Percentiles rank a stretch among this genome's conserved stretches.
Conservation (phyloP, 163 green algal genomes). For the Volvox carteri region DNA sequence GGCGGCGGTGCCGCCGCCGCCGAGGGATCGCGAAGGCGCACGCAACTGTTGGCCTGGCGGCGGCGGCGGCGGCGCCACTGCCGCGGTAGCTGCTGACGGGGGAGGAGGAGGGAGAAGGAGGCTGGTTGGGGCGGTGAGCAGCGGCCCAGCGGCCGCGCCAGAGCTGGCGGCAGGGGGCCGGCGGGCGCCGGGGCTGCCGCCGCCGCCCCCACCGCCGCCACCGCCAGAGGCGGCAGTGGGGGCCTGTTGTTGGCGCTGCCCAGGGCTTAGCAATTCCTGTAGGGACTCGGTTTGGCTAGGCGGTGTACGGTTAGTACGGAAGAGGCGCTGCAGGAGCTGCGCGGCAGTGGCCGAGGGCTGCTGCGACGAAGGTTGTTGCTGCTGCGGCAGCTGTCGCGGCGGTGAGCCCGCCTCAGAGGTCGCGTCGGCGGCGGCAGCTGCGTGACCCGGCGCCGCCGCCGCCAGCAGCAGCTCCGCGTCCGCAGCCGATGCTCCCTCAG, state of each 20-base stretch:
- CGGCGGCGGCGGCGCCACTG: too few relatives aligned
- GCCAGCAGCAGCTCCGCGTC: neutral
- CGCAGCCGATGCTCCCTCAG: neutral
- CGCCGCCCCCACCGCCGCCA: neutral
- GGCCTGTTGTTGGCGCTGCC: neutral
- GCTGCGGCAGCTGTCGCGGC: neutral
- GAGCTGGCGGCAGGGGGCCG: too few relatives aligned
- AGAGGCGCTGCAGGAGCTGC: conserved; percentile 25
- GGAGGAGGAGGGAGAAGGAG: neutral
- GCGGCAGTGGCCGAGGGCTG: neutral
- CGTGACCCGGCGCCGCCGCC: neutral
- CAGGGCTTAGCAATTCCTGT: neutral
- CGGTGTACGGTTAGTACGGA: conserved; percentile 46
- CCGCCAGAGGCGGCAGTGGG: neutral
- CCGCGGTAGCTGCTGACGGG: neutral
- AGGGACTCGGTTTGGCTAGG: neutral
- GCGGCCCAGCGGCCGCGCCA: too few relatives aligned
- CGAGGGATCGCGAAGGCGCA: too few relatives aligned
- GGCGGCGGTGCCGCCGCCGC: neutral
- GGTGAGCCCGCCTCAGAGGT: neutral
- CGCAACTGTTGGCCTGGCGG: too few relatives aligned
- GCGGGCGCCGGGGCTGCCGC: neutral
- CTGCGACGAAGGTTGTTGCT: neutral
- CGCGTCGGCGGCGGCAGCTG: neutral
- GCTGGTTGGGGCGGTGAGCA: too few relatives aligned